These are phyloP conservation scores for Diutina mesorugosa DNA, from an alignment of 1,139 yeast species.

Conservation along the genomic window DNA sequence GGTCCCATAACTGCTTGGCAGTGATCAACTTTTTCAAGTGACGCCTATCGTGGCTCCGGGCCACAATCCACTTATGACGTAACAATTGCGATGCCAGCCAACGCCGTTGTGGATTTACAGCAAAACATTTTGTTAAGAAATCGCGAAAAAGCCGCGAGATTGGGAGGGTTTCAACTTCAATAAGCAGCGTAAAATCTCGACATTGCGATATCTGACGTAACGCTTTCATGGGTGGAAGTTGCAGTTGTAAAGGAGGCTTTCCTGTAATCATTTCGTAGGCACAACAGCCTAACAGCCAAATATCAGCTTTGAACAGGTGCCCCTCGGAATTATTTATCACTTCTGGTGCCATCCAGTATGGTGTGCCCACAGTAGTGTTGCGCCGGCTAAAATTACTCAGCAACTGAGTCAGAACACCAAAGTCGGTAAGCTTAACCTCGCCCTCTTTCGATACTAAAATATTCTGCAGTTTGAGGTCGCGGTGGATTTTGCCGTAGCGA, in stretches of 20 bases:
- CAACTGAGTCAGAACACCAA: slow-evolving; percentile 87
- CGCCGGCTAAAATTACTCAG: slow-evolving; percentile 66
- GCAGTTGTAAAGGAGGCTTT: slow-evolving; percentile 65
- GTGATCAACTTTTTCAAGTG: slow-evolving; percentile 22
- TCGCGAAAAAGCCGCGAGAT: slow-evolving; percentile 26
- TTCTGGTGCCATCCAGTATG: slow-evolving; percentile 99
- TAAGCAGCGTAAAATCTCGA: slow-evolving; percentile 20
- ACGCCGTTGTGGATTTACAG: slow-evolving; percentile 46
- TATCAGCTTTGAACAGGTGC: slow-evolving; percentile 80
- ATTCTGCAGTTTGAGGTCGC: slow-evolving; percentile 83
- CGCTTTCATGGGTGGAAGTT: slow-evolving; percentile 71
- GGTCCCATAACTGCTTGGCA: slow-evolving; percentile 28
- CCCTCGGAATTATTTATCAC: slow-evolving; percentile 72
- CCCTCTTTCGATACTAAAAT: slow-evolving; percentile 56
- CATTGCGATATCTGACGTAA: slow-evolving; percentile 35
- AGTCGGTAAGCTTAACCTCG: slow-evolving; percentile 86
- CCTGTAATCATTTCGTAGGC: slow-evolving; percentile 76
- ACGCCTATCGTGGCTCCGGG: slow-evolving; percentile 8
- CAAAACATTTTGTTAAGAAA: slow-evolving; percentile 53
- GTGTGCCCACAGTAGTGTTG: slow-evolving; percentile 94
- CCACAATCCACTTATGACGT: slow-evolving; percentile 35
- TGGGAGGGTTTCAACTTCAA: slow-evolving; percentile 15
- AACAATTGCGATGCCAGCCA: slow-evolving; percentile 47
- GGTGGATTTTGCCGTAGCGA: slow-evolving; percentile 66
- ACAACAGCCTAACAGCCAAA: slow-evolving; percentile 93